Percentiles rank a stretch among this genome's conserved stretches.
Conservation (phyloP, 208 protist species). For the Lotmaria passim region DNA sequence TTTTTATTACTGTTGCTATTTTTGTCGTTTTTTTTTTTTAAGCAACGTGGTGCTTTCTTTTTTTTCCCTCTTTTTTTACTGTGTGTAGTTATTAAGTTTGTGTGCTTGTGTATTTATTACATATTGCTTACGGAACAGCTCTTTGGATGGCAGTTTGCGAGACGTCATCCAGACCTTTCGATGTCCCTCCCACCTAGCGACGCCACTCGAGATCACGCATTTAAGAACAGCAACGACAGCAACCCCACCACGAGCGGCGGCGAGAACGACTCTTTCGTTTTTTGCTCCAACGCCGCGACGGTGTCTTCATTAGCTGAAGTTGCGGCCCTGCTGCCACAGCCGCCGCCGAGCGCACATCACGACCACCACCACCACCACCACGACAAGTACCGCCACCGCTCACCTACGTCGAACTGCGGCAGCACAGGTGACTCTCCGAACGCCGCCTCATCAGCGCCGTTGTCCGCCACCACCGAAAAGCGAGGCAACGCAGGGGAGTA, state of each 20-base stretch:
- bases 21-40: not conserved
- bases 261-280: slow-evolving; percentile 6
- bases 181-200: not conserved
- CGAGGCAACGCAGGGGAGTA: not conserved
- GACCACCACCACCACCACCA: not conserved
- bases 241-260: slow-evolving; percentile 8
- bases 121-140: not conserved
- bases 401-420: not conserved
- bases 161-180: not conserved
- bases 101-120: not conserved
- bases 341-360: not conserved
- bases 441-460: not conserved
- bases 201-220: not conserved
- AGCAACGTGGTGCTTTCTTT: not conserved
- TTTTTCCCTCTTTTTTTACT: not conserved
- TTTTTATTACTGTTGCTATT: not conserved
- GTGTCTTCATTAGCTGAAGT: not conserved
- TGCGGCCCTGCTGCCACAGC: not conserved
- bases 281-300: slow-evolving; percentile 5
- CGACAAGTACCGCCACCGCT: slow-evolving; percentile 5
- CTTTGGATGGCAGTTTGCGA: slow-evolving; percentile 10
- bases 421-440: not conserved
- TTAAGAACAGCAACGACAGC: not conserved
- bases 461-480: not conserved
- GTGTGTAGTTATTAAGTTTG: not conserved